Evolutionary conservation across 2,329 filamentous ascomycete species (phyloP).

Genomic region (Aspergillus bombycis): DNA sequence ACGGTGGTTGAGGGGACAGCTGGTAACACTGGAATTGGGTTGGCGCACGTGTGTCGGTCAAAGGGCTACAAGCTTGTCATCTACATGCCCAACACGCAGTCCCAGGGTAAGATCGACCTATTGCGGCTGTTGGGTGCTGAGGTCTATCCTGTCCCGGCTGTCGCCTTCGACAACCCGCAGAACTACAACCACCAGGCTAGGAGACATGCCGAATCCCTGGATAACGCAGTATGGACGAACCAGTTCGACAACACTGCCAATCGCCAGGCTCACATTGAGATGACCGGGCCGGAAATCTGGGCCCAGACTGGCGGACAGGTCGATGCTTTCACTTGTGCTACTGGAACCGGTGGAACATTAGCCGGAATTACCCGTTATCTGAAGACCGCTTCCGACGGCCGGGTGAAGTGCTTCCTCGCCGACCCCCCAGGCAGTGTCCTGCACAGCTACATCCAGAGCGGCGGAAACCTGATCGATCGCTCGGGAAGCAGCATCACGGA

Average conservation of each 20-base stretch:
- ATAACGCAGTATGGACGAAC: constrained; percentile 96
- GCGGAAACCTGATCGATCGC: constrained; percentile 80
- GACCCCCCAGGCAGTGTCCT: constrained; percentile 93
- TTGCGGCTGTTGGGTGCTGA: constrained; percentile 88
- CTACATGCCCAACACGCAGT: constrained; percentile 99
- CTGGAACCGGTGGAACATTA: constrained; percentile 88
- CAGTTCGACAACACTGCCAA: constrained; percentile 98
- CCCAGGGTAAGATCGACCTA: constrained; percentile 95
- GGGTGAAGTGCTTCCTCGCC: constrained; percentile 84
- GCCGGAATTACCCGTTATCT: constrained; percentile 87
- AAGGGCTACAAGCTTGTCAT: constrained; percentile 95
- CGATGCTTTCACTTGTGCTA: constrained; percentile 94
- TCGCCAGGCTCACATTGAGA: constrained; percentile 90
- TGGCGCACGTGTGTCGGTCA: constrained; percentile 92
- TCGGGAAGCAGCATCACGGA: constrained; percentile 90
- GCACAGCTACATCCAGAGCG: constrained; percentile 86
- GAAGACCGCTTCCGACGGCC: constrained; percentile 77
- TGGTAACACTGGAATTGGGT: constrained; percentile 95
- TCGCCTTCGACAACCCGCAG: constrained; percentile 89
- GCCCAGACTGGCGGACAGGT: constrained; percentile 81
- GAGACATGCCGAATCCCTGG: constrained; percentile 81
- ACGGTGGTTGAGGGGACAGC: constrained; percentile 97
- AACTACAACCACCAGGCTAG: constrained; percentile 98
- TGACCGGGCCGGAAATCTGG: constrained; percentile 97
- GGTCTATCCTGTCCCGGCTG: constrained; percentile 93